These are phyloP conservation scores for Arabis alpina DNA, from an alignment of 345 rosid genomes.

Conservation along the genomic window DNA sequence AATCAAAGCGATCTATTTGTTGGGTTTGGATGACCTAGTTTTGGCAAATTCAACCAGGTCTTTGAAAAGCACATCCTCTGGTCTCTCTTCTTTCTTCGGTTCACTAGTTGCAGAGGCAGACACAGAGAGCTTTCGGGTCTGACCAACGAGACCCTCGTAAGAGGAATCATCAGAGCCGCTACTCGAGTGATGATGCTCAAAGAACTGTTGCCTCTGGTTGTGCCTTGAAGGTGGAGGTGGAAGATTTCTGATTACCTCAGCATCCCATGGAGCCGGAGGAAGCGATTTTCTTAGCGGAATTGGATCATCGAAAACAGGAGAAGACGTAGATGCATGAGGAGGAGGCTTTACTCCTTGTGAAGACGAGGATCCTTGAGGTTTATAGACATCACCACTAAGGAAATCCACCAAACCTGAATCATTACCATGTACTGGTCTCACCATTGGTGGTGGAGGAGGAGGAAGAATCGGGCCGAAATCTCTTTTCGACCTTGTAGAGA, in stretches of 20 bases:
- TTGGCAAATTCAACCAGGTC: slow-evolving; percentile 88
- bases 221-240: slow-evolving; percentile 87
- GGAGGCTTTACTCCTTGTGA: slow-evolving; percentile 40
- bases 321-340: slow-evolving; percentile 22
- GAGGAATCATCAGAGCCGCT: slow-evolving; percentile 62
- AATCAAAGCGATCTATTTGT: slow-evolving; percentile 43
- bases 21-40: slow-evolving; percentile 74
- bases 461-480: slow-evolving; percentile 62
- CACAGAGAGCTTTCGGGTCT: slow-evolving; percentile 63
- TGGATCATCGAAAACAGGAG: slow-evolving; percentile 33
- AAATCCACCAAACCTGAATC: slow-evolving; percentile 60
- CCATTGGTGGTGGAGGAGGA: slow-evolving; percentile 81
- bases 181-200: slow-evolving; percentile 57
- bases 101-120: slow-evolving; percentile 28
- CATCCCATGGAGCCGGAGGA: slow-evolving; percentile 69
- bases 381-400: slow-evolving; percentile 87
- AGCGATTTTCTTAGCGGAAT: slow-evolving; percentile 43
- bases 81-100: slow-evolving; percentile 57
- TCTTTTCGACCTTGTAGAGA: slow-evolving; percentile 64
- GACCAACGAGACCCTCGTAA: slow-evolving; percentile 62
- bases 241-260: slow-evolving; percentile 47
- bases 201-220: slow-evolving; percentile 84
- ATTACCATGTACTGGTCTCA: slow-evolving; percentile 51
- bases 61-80: slow-evolving; percentile 82
- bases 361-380: slow-evolving; percentile 48